Evolutionary conservation across 208 protist species (phyloP).

Genomic region (Wallacemonas collosoma): DNA sequence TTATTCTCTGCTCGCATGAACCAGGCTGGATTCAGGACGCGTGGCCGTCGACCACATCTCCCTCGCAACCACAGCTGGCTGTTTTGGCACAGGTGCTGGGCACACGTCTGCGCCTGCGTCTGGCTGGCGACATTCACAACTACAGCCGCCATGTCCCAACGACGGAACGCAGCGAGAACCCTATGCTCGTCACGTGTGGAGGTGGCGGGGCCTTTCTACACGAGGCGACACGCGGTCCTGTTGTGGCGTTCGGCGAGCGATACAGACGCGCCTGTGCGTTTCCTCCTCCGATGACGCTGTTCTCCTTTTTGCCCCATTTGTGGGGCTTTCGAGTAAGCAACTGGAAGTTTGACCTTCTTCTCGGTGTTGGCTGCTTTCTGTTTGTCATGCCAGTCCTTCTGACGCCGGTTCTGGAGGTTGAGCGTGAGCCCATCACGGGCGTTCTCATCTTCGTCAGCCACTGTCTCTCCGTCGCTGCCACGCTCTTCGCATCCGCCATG

Average conservation of each 20-base stretch:
- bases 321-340: conserved; percentile 43
- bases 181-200: conserved; percentile 36
- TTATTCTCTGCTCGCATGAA: conserved; percentile 39
- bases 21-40: conserved; percentile 48
- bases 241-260: conserved; percentile 26
- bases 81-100: conserved; percentile 28
- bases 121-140: conserved; percentile 52
- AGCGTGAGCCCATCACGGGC: background rate
- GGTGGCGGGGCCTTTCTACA: conserved; percentile 56
- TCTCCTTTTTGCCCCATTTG: conserved; percentile 26
- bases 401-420: background rate
- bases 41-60: background rate
- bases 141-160: conserved; percentile 42
- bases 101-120: conserved; percentile 32
- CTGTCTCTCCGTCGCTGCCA: conserved; percentile 13
- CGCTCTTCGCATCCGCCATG: conserved; percentile 28
- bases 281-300: conserved; percentile 18
- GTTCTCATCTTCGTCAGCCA: conserved; percentile 3
- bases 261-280: conserved; percentile 27
- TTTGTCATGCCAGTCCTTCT: conserved; percentile 34
- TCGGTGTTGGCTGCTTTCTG: conserved; percentile 34
- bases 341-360: conserved; percentile 52
- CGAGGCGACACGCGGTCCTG: conserved; percentile 13
- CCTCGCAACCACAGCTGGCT: conserved; percentile 30
- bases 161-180: conserved; percentile 17